Percentiles rank a stretch among this genome's conserved stretches.
Conservation (phyloP, 805 yeast genomes). For the Suhomyces emberorum region DNA sequence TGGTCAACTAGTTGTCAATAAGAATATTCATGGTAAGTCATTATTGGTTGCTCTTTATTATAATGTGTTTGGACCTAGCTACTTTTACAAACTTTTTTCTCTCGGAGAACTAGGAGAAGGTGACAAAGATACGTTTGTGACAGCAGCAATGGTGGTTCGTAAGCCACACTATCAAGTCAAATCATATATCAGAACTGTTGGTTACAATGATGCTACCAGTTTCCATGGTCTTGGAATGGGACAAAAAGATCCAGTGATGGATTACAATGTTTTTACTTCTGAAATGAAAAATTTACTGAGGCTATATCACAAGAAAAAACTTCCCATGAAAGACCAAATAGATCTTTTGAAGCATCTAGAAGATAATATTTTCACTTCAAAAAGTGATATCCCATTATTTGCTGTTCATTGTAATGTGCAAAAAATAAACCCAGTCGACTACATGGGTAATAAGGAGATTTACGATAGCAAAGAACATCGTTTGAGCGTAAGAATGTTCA, state of each 20-base stretch:
- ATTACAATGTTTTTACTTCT: constrained; percentile 10
- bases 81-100: constrained; percentile 7
- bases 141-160: constrained; percentile 19
- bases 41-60: constrained; percentile 60
- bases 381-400: constrained; percentile 1
- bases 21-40: constrained; percentile 54
- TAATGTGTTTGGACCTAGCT: constrained; percentile 39
- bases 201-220: constrained; percentile 23
- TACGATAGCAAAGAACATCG: constrained; percentile 1
- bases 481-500: constrained; percentile 3
- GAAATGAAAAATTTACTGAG: constrained; percentile 3
- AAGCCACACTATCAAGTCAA: constrained; percentile 16
- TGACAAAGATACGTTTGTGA: constrained; percentile 36
- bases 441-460: constrained; percentile 1
- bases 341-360: constrained; percentile 1
- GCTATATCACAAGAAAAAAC: background rate
- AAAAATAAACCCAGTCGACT: constrained; percentile 2
- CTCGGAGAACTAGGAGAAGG: constrained; percentile 26
- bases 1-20: constrained; percentile 64
- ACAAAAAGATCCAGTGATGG: constrained; percentile 27
- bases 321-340: constrained; percentile 1
- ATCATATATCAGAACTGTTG: constrained; percentile 13
- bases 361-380: background rate
- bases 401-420: constrained; percentile 4
- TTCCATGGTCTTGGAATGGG: constrained; percentile 26